A percentile compares a stretch with the other conserved stretches of the same genome.
phyloP scores from a whole-genome alignment of 2,329 filamentous ascomycete genomes.

The Beauveria australis region DNA sequence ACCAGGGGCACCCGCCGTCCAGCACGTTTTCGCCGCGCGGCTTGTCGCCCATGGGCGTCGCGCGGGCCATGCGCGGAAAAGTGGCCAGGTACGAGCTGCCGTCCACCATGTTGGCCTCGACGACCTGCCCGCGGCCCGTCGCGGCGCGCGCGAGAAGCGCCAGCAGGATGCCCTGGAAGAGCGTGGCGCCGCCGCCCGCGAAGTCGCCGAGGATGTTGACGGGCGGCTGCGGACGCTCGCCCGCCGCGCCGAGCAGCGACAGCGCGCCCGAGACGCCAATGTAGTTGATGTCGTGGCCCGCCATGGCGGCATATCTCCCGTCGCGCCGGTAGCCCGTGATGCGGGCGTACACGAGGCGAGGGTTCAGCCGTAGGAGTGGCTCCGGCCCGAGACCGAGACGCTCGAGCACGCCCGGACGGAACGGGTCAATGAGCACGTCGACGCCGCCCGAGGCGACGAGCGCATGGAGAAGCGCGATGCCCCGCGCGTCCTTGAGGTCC shows the following conservation, averaged over 20 bases:
- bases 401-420: conserved; percentile 84
- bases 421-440: conserved; percentile 88
- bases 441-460: conserved; percentile 59
- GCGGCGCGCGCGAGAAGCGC: conserved; percentile 60
- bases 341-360: conserved; percentile 68
- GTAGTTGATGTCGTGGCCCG: conserved; percentile 95
- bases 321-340: conserved; percentile 88
- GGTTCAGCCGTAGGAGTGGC: conserved; percentile 59
- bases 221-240: conserved; percentile 67
- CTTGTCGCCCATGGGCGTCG: conserved; percentile 52
- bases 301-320: conserved; percentile 79
- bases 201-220: conserved; percentile 85
- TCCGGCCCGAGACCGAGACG: conserved; percentile 69
- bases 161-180: conserved; percentile 74
- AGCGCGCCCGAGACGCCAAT: conserved; percentile 80
- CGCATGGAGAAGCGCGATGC: conserved; percentile 56
- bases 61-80: conserved; percentile 62
- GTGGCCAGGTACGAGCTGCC: conserved; percentile 71
- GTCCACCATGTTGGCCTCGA: conserved; percentile 97
- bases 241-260: conserved; percentile 62
- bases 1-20: conserved; percentile 81
- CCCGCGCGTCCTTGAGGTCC: conserved; percentile 62
- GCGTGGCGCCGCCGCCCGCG: conserved; percentile 74
- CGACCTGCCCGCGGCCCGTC: conserved; percentile 71
- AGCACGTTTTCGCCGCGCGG: conserved; percentile 68